Conservation (phyloP, 2,329 filamentous ascomycete genomes). For the Hortaea werneckii region DNA sequence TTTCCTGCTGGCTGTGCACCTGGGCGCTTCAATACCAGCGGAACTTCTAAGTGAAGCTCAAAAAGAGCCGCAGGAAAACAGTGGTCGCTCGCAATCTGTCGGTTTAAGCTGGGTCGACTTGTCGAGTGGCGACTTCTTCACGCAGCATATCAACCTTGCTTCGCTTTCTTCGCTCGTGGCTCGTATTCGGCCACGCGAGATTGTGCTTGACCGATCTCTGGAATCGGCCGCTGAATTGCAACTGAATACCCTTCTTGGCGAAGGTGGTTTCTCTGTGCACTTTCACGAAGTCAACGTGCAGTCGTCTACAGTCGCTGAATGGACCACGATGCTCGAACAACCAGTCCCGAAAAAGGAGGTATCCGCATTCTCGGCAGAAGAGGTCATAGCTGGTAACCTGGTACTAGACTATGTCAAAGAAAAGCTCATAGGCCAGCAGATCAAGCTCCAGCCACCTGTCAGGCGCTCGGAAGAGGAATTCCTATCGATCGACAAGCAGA, state of each 20-base stretch:
- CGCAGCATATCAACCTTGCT: slow-evolving; percentile 60
- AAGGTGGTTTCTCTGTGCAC: slow-evolving; percentile 56
- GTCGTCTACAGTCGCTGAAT: slow-evolving; percentile 47
- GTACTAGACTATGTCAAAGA: slow-evolving; percentile 78
- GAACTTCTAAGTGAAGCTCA: not conserved
- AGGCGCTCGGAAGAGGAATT: slow-evolving; percentile 64
- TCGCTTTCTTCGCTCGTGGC: slow-evolving; percentile 72
- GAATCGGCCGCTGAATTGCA: slow-evolving; percentile 36
- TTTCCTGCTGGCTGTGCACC: slow-evolving; percentile 73
- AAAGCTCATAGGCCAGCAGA: slow-evolving; percentile 63
- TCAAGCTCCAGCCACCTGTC: slow-evolving; percentile 74
- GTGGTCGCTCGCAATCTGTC: slow-evolving; percentile 35
- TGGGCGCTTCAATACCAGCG: slow-evolving; percentile 28
- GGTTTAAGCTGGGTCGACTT: slow-evolving; percentile 91
- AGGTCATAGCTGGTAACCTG: slow-evolving; percentile 66
- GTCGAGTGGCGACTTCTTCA: slow-evolving; percentile 89
- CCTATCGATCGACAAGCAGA: slow-evolving; percentile 89
- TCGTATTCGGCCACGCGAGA: slow-evolving; percentile 72
- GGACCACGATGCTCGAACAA: slow-evolving; percentile 68
- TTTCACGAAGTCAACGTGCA: slow-evolving; percentile 47
- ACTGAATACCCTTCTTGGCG: slow-evolving; percentile 21
- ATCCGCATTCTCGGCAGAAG: slow-evolving; percentile 52
- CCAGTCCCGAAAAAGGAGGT: slow-evolving; percentile 48
- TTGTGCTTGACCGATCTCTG: slow-evolving; percentile 56
- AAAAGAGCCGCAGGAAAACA: slow-evolving; percentile 23